A percentile compares a stretch with the other conserved stretches of the same genome.
Conservation (phyloP, 371 early-diverging fungal genomes). For the Mortierella sp. region DNA sequence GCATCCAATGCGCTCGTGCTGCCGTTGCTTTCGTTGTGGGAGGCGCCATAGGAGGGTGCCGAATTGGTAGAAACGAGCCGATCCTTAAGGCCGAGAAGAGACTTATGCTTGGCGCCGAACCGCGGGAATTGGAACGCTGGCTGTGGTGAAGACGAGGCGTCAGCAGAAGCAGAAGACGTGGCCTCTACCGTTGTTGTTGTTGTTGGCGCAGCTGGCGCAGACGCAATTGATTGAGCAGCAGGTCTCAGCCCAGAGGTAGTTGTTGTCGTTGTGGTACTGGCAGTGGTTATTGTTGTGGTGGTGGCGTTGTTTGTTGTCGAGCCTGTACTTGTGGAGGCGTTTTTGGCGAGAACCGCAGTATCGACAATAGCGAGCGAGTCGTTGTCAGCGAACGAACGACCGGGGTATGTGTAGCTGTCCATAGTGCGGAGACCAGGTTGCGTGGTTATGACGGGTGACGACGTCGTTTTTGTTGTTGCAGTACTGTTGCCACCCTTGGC, state of each 20-base stretch:
- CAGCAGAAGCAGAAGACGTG: not conserved
- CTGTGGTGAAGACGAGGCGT: not conserved
- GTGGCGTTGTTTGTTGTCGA: not conserved
- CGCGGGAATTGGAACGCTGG: constrained; percentile 29
- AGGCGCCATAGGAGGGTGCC: not conserved
- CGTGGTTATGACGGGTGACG: not conserved
- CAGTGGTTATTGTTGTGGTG: not conserved
- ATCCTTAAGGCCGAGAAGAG: constrained; percentile 33
- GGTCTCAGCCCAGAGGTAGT: constrained; percentile 11
- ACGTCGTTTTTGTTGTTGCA: not conserved
- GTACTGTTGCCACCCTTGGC: not conserved
- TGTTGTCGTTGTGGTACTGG: not conserved
- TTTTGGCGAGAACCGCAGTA: not conserved
- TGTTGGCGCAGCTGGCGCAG: constrained; percentile 18
- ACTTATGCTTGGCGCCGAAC: constrained; percentile 30
- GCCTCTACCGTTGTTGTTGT: not conserved
- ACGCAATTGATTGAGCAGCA: not conserved
- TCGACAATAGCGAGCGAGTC: not conserved
- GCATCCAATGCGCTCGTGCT: constrained; percentile 3
- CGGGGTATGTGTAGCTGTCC: constrained; percentile 8
- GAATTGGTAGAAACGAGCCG: constrained; percentile 15
- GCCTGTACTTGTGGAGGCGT: not conserved
- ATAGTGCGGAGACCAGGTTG: not conserved
- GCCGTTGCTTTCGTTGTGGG: constrained; percentile 7
- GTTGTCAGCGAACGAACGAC: not conserved